Evolutionary conservation across 805 yeast genomes (phyloP), one percentile per base, ranked within the genome.

Genomic region (Zygotorulaspora chibaensis): DNA sequence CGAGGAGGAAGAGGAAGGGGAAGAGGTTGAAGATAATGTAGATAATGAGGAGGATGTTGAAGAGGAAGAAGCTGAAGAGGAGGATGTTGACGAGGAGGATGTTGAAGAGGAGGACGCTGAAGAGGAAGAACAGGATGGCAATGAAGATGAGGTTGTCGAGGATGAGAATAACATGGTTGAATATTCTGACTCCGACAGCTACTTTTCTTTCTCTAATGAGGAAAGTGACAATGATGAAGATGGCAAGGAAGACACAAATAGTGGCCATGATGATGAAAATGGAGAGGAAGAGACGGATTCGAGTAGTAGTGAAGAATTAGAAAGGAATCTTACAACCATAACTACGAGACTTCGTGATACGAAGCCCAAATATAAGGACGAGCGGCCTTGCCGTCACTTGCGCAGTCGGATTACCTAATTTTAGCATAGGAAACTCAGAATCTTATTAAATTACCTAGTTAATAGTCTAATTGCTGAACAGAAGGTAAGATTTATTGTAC

Each of bases 1-100:
- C 2, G 45, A 46, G 3, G 53, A 39, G 2, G 54, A 38, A 2
- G 60, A 43, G 4, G 53, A 33, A 5, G 59, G 48, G 8, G 58
- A 40, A 17, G 56, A 48, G 9, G 51, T 29, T 10, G 53, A 35
- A n/a, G 50, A 41, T 25, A 51, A 50, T 2, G 48, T 38, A 18
- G 48, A 40, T 2, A 54, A 44, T 7, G 58, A 56, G 9, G 50
- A 42, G 17, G 51, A 49, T 16, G 50, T 38, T 25, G 48, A 45
- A n/a, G 50, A 30, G 8, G 31, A 29, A 3, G 46, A 23, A 29
- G 37, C 15, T 15, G 40, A 42, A n/a, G 3, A 18, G 3, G 46
- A 40, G 3, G 42, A 40, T 12, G 46, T 25, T 7, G 44, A 34
- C 1, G 54, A 50, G 17, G 50, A 40, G 3, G 47, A 38, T 13